Percentiles rank a stretch among this genome's conserved stretches.
These are phyloP conservation scores for Pezicula neosporulosa DNA, from an alignment of 2,329 filamentous ascomycete species.

Conservation along the genomic window DNA sequence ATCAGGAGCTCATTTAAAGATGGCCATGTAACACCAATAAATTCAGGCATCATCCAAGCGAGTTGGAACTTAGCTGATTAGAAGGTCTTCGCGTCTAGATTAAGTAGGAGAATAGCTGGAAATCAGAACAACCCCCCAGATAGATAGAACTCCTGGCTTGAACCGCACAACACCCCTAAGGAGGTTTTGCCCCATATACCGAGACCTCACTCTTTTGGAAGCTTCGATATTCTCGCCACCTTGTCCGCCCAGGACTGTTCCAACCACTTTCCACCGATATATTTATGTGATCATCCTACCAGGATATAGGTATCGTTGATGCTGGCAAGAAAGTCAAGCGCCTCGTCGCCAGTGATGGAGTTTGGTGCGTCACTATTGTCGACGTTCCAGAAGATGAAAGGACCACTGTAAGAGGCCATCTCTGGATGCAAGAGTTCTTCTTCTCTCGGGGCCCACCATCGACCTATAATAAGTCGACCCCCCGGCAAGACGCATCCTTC, in stretches of 20 bases:
- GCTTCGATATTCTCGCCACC: too few species aligned
- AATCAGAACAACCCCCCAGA: too few species aligned
- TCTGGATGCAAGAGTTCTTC: constrained; percentile 6
- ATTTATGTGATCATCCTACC: background rate
- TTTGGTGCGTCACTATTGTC: constrained; percentile 11
- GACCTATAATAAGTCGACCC: constrained; percentile 41
- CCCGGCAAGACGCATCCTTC: constrained; percentile 45
- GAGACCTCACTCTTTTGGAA: too few species aligned
- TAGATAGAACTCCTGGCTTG: too few species aligned
- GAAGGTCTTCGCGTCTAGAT: too few species aligned
- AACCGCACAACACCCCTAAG: too few species aligned
- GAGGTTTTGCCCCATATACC: too few species aligned
- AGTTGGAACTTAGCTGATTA: too few species aligned
- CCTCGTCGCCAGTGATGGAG: constrained; percentile 13
- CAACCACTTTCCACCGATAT: background rate
- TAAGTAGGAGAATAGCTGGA: too few species aligned
- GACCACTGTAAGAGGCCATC: constrained; percentile 20
- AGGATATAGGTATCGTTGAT: constrained; percentile 4
- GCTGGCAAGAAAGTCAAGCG: constrained; percentile 16
- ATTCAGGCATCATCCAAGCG: too few species aligned
- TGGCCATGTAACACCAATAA: too few species aligned
- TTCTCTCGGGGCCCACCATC: constrained; percentile 39
- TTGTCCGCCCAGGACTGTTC: background rate
- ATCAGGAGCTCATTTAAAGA: too few species aligned
- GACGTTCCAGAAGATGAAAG: constrained; percentile 33